Base-by-base conservation (phyloP, 2,329 filamentous ascomycete species). In the Claviceps quebecensis region DNA sequence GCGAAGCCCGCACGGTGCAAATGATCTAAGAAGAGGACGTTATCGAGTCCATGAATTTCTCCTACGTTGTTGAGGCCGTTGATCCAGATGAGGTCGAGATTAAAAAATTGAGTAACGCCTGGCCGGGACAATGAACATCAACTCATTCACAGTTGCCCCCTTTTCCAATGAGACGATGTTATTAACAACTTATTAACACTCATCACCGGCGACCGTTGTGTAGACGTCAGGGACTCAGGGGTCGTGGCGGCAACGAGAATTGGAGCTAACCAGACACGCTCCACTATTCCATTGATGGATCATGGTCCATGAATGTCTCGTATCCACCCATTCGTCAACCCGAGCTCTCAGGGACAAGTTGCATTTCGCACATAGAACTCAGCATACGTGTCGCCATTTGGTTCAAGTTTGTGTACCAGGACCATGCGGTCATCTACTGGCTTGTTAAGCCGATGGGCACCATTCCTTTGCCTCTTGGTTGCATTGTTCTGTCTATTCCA, bases 401-500 rank as follows among this genome's bases (percentile, higher is more conserved):
- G 44, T 52, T 51, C 53, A 52, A 52, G 53, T 57, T 56, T 52
- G 55, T 38, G n/a, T 52, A 47, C 52, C 55, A 53, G 60, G 60
- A 60, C 45, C 61, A 82, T 82, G 79, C 70, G 70, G 68, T 70
- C 69, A 61, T 65, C 62, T 50, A 65, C 67, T 62, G 68, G 68
- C 65, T 66, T 71, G 71, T 78, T 78, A 70, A 70, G 68, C 64
- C 72, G 70, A 68, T 87, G 86, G 86, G 77, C 81, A 63, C 70
- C 78, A 60, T 72, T 80, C 57, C 66, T 87, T 55, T 74, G 78
- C 56, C 63, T 87, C 54, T 59, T 86, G 45, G 69, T 74, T 56
- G 67, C 78, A 47, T 62, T 87, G 37, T 72, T 75, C 60, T 80
- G 73, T 59, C 66, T 87, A 34, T 68, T 86, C 58, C 75, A 76